Conservation (phyloP, 805 yeast genomes). For the Candida schatavii region DNA sequence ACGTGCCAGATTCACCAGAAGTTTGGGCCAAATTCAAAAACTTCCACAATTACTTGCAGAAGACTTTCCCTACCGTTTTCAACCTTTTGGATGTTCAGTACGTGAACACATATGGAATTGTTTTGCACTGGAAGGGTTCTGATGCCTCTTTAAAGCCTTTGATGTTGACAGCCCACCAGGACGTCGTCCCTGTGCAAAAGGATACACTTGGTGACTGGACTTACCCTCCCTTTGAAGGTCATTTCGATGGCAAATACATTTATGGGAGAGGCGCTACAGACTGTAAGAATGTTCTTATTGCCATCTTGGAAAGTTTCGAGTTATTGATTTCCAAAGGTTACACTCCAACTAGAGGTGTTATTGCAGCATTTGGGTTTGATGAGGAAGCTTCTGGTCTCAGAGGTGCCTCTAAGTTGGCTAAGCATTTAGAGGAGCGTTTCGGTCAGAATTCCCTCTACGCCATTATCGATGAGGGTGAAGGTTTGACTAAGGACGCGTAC, state of each 20-base stretch:
- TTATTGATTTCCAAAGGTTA: conserved; percentile 51
- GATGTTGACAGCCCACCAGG: conserved; percentile 72
- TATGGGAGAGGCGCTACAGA: conserved; percentile 83
- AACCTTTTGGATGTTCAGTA: conserved; percentile 46
- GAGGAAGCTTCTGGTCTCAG: conserved; percentile 67
- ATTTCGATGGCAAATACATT: conserved; percentile 60
- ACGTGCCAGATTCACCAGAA: conserved; percentile 44
- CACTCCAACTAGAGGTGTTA: conserved; percentile 56
- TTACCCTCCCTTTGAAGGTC: conserved; percentile 57
- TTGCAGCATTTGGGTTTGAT: conserved; percentile 72
- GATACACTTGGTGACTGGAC: conserved; percentile 60
- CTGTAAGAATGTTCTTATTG: conserved; percentile 68
- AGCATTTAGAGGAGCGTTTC: conserved; percentile 47
- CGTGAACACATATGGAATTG: conserved; percentile 62
- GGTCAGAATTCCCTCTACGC: conserved; percentile 61
- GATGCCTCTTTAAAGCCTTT: conserved; percentile 57
- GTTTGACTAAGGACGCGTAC: conserved; percentile 43
- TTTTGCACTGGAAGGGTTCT: conserved; percentile 60
- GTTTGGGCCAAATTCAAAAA: conserved; percentile 40
- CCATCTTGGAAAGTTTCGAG: conserved; percentile 64
- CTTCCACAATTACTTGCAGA: conserved; percentile 52
- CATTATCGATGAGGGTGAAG: conserved; percentile 66
- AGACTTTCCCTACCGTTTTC: conserved; percentile 54
- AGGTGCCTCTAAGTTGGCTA: conserved; percentile 57
- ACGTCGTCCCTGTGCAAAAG: conserved; percentile 72